These are phyloP conservation scores for Metroxylon sagu DNA, from an alignment of 176 grass and related monocot species.

Conservation along the genomic window DNA sequence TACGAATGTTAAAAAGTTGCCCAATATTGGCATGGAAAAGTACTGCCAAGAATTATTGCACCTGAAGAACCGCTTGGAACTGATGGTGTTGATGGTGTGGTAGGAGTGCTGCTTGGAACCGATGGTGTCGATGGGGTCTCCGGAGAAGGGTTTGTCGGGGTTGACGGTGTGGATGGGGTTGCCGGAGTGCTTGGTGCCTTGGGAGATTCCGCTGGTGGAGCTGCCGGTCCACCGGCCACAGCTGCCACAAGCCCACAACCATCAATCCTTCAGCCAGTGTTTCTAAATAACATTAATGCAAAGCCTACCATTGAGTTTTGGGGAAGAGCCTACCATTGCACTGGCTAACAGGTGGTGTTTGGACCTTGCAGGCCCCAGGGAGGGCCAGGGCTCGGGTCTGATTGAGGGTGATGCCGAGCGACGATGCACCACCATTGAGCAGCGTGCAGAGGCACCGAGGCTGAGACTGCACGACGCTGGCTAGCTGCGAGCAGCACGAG, in stretches of 20 bases:
- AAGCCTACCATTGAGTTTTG: background rate
- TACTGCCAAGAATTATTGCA: background rate
- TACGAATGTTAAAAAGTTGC: too few relatives aligned
- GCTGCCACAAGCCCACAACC: background rate
- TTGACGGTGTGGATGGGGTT: background rate
- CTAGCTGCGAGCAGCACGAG: conserved; percentile 1
- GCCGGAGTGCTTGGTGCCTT: background rate
- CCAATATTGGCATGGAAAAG: too few relatives aligned
- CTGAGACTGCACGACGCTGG: background rate
- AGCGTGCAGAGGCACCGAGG: conserved; percentile 8
- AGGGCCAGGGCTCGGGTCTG: conserved; percentile 1
- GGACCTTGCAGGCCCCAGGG: background rate
- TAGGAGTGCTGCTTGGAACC: background rate
- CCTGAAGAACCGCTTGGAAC: background rate
- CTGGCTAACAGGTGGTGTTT: background rate
- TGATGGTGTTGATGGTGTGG: background rate
- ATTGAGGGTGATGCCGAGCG: conserved; percentile 6
- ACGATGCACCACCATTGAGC: conserved; percentile 1
- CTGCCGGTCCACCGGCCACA: background rate
- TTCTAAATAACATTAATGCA: background rate
- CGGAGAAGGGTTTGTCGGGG: too few relatives aligned
- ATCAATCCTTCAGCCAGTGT: background rate
- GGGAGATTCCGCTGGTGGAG: background rate
- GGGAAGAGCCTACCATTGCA: background rate
- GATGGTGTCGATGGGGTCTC: background rate